Base-by-base conservation (phyloP, 768 basidiomycete genomes). In the Leccinum truebloodii region DNA sequence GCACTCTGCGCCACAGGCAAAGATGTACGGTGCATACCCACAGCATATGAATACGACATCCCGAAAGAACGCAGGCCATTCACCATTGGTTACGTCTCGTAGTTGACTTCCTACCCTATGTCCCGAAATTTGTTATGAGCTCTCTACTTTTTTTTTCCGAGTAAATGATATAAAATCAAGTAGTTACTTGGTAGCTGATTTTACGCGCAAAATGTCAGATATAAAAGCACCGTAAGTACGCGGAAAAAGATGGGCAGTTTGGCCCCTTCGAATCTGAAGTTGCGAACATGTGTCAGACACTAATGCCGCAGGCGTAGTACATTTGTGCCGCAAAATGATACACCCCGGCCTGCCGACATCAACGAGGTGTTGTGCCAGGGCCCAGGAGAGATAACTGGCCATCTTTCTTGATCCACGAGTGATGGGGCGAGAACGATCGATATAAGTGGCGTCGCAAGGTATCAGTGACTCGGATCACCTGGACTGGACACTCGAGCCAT, bases 301-400 rank as follows among this genome's bases (percentile, higher is more conserved):
- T 49, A 48, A 51, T 28, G 1, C 30, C 30, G 30, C 56, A n/a
- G 50, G 44, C 52, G 22, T 37, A 51, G 22, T 37, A 51, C 49
- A 55, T 54, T 54, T 37, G 5, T 35, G 50, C 54, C 44, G 30
- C 68, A 55, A 51, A 54, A 58, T 10, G 56, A 44, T 34, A 50
- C 22, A 30, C 44, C 20, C 9, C 3, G 41, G 52, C 61, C 63
- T 65, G 56, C 61, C 52, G 60, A 14, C 53, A 57, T 55, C 56
- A 69, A 59, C 54, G 69, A 66, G 69, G 69, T 54, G 5, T 48
- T 59, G 57, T 50, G 59, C 34, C 34, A 35, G 34, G 34, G 13
- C 13, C 13, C 34, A 14, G 54, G 57, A 51, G 58, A 48, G 16
- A 49, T 52, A 28, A 12, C 10, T 26, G 50, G 20, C 39, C n/a